A percentile compares a stretch with the other conserved stretches of the same genome.
phyloP scores from a whole-genome alignment of 257 asterid genomes.

The Solanum bulbocastanum region DNA sequence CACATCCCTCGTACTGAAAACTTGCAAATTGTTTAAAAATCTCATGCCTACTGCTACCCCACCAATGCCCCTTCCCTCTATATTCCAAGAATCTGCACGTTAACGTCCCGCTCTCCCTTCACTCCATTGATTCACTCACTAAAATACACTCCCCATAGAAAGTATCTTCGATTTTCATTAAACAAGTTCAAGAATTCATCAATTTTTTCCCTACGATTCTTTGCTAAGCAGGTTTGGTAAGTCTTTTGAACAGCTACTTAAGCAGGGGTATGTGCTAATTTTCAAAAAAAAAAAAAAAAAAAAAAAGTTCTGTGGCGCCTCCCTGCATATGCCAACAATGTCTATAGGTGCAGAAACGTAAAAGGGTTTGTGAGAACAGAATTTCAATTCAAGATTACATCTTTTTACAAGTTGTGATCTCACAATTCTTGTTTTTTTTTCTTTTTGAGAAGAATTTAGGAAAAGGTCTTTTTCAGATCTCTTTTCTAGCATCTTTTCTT shows the following conservation, averaged over 20 bases:
- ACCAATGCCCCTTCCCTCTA: neutral
- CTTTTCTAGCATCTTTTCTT: slow-evolving; percentile 3
- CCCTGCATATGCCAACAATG: neutral
- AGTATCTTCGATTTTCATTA: neutral
- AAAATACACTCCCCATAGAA: neutral
- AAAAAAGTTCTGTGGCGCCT: slow-evolving; percentile 10
- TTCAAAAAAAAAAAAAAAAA: neutral
- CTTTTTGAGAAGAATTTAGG: neutral
- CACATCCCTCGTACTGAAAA: neutral
- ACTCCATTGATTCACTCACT: neutral
- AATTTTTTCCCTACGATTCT: neutral
- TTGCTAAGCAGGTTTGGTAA: neutral
- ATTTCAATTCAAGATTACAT: neutral
- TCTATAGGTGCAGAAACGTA: neutral
- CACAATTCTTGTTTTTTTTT: neutral
- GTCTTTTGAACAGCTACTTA: neutral
- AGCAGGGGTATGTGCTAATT: neutral
- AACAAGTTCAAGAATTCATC: neutral
- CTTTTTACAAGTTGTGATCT: neutral
- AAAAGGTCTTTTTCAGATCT: slow-evolving; percentile 9
- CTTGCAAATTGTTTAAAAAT: neutral
- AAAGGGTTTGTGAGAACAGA: neutral
- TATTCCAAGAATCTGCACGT: neutral
- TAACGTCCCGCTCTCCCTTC: neutral
- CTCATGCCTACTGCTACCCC: neutral